phyloP scores from a whole-genome alignment of 331 rosid genomes.

The Pyrus hybrid region DNA sequence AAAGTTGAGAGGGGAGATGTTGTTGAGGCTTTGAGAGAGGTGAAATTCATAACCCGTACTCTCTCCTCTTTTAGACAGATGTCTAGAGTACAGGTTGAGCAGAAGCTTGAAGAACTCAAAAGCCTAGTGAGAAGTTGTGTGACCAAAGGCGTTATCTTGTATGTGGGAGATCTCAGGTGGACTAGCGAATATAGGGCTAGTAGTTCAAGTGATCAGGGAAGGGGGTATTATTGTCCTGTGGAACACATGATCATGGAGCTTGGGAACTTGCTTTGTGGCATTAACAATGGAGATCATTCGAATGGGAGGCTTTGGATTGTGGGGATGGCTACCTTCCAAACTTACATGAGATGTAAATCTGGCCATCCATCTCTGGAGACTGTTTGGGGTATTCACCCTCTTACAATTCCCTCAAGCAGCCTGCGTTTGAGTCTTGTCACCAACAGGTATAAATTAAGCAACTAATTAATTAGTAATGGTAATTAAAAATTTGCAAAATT shows the following conservation, averaged over 20 bases:
- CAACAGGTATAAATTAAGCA: conserved; percentile 31
- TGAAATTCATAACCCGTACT: conserved; percentile 45
- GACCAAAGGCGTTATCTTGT: conserved; percentile 62
- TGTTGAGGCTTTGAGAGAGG: conserved; percentile 50
- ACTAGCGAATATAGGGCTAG: conserved; percentile 37
- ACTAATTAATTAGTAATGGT: neutral
- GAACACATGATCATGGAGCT: conserved; percentile 81
- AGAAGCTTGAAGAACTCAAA: conserved; percentile 57
- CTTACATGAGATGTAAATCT: conserved; percentile 72
- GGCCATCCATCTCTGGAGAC: conserved; percentile 63
- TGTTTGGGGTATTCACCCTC: conserved; percentile 77
- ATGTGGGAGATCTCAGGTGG: conserved; percentile 86
- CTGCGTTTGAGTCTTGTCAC: conserved; percentile 67
- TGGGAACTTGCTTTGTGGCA: conserved; percentile 59
- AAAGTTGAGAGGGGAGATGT: conserved; percentile 61
- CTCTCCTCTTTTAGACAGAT: conserved; percentile 37
- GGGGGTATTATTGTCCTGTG: conserved; percentile 54
- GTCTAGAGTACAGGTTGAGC: conserved; percentile 64
- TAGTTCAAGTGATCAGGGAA: conserved; percentile 25
- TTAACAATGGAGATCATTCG: conserved; percentile 17
- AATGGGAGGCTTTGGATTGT: conserved; percentile 58
- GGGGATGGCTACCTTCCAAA: conserved; percentile 80
- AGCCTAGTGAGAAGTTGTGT: conserved; percentile 18
- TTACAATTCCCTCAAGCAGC: conserved; percentile 67
- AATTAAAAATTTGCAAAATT: conserved; percentile 5